Evolutionary conservation across 768 basidiomycete species (phyloP).

Genomic region (Candolleomyces eurysporus): DNA sequence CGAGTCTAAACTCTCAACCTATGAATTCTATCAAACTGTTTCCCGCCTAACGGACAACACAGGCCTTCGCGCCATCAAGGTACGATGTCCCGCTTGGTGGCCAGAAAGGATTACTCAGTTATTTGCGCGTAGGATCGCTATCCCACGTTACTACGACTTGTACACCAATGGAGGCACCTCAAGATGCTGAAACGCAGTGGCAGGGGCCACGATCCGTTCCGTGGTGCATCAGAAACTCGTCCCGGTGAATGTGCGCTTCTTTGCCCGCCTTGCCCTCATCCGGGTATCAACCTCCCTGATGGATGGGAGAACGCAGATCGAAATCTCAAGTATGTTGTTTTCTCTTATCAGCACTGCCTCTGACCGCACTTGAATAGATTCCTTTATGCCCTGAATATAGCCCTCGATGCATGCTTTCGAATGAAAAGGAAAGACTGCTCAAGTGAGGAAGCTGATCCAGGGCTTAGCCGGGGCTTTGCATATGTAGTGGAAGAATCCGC

Average conservation of each 20-base stretch:
- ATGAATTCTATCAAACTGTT: conserved; percentile 22
- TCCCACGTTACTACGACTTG: conserved; percentile 19
- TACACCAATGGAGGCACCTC: conserved; percentile 22
- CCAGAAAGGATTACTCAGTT: no score
- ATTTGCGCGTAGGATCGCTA: conserved; percentile 24
- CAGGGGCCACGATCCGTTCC: conserved; percentile 16
- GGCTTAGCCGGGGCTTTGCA: conserved; percentile 22
- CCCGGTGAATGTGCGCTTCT: conserved; percentile 24
- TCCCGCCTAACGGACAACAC: conserved; percentile 22
- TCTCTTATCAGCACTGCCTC: background rate
- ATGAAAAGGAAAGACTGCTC: conserved; percentile 24
- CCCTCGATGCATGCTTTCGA: conserved; percentile 30
- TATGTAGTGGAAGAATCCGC: conserved; percentile 23
- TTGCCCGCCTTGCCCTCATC: conserved; percentile 30
- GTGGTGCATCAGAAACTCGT: conserved; percentile 16
- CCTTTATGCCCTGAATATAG: conserved; percentile 18
- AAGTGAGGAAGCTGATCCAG: conserved; percentile 22
- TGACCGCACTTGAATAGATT: background rate
- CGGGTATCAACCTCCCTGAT: conserved; percentile 24
- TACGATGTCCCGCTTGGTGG: background rate
- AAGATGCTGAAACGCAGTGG: conserved; percentile 22
- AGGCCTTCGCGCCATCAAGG: conserved; percentile 13
- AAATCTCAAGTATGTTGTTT: conserved; percentile 12
- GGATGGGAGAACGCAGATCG: conserved; percentile 17
- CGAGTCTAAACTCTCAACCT: conserved; percentile 24